Evolutionary conservation across 305 asterid species (phyloP).

Genomic region (Fraxinus greggii): DNA sequence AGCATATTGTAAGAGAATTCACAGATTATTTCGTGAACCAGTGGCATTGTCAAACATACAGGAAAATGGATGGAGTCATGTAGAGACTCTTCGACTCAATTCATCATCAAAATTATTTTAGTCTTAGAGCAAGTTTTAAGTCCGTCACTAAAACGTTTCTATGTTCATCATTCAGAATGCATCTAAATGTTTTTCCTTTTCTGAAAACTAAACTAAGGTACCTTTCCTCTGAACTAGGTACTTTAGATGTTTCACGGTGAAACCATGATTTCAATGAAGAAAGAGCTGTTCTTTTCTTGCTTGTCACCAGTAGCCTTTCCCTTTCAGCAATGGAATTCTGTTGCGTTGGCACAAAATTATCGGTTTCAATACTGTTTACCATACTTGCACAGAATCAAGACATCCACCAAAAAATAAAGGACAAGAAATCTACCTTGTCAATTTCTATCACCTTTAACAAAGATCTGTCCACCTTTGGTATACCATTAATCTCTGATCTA

Average conservation of each 20-base stretch:
- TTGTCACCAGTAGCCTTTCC: conserved; percentile 27
- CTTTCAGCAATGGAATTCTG: conserved; percentile 34
- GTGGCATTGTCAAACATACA: not conserved
- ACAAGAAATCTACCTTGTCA: not conserved
- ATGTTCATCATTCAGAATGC: not conserved
- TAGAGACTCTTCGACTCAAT: not conserved
- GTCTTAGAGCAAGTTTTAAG: not conserved
- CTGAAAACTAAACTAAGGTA: not conserved
- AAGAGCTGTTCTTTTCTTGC: conserved; percentile 39
- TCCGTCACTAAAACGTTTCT: no score
- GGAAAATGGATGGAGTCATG: not conserved
- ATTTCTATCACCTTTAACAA: conserved; percentile 41
- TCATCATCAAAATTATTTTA: not conserved
- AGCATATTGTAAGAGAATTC: not conserved
- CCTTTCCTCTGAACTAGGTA: conserved; percentile 19
- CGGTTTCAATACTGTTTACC: not conserved
- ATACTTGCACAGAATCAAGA: not conserved
- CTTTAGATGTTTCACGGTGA: conserved; percentile 38
- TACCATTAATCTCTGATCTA: conserved; percentile 45
- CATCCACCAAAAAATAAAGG: not conserved
- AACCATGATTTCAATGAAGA: conserved; percentile 34
- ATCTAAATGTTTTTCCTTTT: not conserved
- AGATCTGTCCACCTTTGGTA: conserved; percentile 51
- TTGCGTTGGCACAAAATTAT: conserved; percentile 16
- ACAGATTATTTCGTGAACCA: not conserved